These are phyloP conservation scores for Leishmania mexicana DNA, from an alignment of 208 protist species.

Conservation along the genomic window DNA sequence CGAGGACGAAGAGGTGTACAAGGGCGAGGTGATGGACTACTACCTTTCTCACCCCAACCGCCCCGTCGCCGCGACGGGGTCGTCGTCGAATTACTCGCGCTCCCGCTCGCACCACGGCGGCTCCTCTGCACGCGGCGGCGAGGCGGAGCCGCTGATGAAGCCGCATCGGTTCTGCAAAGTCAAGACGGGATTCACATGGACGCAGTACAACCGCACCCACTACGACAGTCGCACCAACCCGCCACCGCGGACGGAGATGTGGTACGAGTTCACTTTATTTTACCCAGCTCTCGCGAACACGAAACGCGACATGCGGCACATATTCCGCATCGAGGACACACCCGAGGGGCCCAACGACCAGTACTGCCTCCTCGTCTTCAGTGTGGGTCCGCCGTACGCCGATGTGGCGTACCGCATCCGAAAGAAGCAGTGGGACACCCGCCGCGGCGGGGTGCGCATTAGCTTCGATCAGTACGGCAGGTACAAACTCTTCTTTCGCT, in stretches of 20 bases:
- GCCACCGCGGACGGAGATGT: slow-evolving; percentile 98
- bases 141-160: slow-evolving; percentile 82
- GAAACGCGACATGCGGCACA: slow-evolving; percentile 88
- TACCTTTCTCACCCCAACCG: slow-evolving; percentile 50
- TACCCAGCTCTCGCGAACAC: slow-evolving; percentile 97
- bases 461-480: slow-evolving; percentile 92
- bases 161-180: slow-evolving; percentile 99
- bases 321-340: slow-evolving; percentile 93
- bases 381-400: slow-evolving; percentile 97
- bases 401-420: slow-evolving; percentile 99
- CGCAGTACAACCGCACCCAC: slow-evolving; percentile 99
- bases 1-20: slow-evolving; percentile 87
- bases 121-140: slow-evolving; percentile 3
- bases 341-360: slow-evolving; percentile 75
- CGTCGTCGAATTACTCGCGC: slow-evolving; percentile 1
- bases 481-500: slow-evolving; percentile 87
- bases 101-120: slow-evolving; percentile 13
- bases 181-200: slow-evolving; percentile 98
- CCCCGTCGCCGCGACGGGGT: neutral
- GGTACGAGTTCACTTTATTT: slow-evolving; percentile 99
- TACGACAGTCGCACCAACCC: slow-evolving; percentile 98
- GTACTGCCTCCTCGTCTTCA: slow-evolving; percentile 94
- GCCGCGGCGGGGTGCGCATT: slow-evolving; percentile 94
- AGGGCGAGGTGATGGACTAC: slow-evolving; percentile 86
- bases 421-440: slow-evolving; percentile 96